A percentile compares a stretch with the other conserved stretches of the same genome.
phyloP scores from a whole-genome alignment of 768 basidiomycete species.

The Boletus vermiculosoides region DNA sequence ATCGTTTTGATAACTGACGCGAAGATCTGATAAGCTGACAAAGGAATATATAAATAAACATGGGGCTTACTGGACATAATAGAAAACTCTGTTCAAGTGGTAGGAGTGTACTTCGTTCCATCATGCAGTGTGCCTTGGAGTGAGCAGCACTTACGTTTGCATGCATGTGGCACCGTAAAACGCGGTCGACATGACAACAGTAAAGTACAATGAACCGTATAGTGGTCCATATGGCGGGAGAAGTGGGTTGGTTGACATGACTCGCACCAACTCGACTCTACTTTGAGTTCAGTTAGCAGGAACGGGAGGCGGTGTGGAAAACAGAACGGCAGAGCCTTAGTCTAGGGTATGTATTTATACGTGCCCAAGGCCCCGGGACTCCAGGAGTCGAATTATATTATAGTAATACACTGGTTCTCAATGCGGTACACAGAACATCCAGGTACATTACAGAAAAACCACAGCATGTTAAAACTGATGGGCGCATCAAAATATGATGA shows the following conservation, averaged over 20 bases:
- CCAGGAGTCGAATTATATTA: too few relatives aligned
- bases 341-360: background rate
- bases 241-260: background rate
- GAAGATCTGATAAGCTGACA: background rate
- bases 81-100: conserved; percentile 5
- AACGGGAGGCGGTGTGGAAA: background rate
- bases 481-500: too few relatives aligned
- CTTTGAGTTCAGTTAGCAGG: background rate
- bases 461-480: too few relatives aligned
- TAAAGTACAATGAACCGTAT: conserved; percentile 2
- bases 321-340: background rate
- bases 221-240: background rate
- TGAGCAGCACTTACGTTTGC: conserved; percentile 7
- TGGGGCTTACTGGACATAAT: conserved; percentile 6
- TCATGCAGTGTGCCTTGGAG: background rate
- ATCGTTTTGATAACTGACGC: conserved; percentile 9
- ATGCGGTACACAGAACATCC: too few relatives aligned
- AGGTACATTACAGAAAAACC: too few relatives aligned
- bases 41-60: background rate
- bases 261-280: background rate
- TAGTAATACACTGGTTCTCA: too few relatives aligned
- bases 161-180: conserved; percentile 9
- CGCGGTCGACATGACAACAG: background rate
- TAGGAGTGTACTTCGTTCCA: background rate
- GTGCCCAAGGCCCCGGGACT: too few relatives aligned